A percentile compares a stretch with the other conserved stretches of the same genome.
These are phyloP conservation scores for Allium sativum DNA, from an alignment of 106 monocot species.

Conservation along the genomic window DNA sequence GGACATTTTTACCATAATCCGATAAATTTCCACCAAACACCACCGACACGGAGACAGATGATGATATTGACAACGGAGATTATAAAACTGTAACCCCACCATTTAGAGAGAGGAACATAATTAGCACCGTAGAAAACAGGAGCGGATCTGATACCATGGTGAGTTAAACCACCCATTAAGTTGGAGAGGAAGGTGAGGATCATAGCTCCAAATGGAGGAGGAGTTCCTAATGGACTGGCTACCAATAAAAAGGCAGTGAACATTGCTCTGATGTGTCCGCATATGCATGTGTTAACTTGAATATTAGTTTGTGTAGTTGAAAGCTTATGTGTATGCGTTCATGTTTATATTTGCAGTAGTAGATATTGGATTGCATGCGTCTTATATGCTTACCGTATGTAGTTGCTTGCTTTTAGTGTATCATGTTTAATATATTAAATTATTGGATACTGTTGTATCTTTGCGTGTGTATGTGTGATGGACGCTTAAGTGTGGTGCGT, in stretches of 20 bases:
- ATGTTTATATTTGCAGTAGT: too few relatives aligned
- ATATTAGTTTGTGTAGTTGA: too few relatives aligned
- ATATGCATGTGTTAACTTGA: too few relatives aligned
- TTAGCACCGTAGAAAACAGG: conserved; percentile 94
- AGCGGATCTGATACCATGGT: conserved; percentile 95
- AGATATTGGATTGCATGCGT: too few relatives aligned
- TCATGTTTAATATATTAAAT: too few relatives aligned
- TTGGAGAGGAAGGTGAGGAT: conserved; percentile 88
- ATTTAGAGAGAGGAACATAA: conserved; percentile 69
- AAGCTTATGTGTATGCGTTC: too few relatives aligned
- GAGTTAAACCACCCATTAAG: conserved; percentile 95
- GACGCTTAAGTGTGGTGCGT: too few relatives aligned
- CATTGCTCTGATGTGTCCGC: conserved; percentile 97
- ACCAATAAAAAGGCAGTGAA: conserved; percentile 96
- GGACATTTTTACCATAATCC: conserved; percentile 65
- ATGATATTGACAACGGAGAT: conserved; percentile 89
- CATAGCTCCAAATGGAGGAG: conserved; percentile 84
- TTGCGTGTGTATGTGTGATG: too few relatives aligned
- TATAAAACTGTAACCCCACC: conserved; percentile 96
- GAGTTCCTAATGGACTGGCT: conserved; percentile 79
- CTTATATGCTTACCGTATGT: too few relatives aligned
- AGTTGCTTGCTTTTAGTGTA: too few relatives aligned
- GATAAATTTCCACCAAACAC: conserved; percentile 93
- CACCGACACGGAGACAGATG: conserved; percentile 91
- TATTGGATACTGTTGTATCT: too few relatives aligned